Percentiles rank a stretch among this genome's conserved stretches.
Evolutionary conservation across 345 rosid species (phyloP).

Genomic region (Eucalyptus erythrocorys): DNA sequence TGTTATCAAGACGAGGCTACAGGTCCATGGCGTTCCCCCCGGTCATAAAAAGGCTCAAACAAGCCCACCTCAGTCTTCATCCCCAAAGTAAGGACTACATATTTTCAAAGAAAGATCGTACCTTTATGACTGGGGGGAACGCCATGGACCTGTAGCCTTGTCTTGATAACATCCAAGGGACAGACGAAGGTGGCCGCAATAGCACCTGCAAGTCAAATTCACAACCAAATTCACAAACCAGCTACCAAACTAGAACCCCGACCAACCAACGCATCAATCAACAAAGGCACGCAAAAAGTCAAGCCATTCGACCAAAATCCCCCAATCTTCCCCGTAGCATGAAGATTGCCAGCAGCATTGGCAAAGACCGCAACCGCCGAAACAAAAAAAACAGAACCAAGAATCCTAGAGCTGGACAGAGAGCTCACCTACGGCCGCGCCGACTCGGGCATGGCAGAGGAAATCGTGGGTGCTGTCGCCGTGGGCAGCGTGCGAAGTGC

Average conservation of each 20-base stretch:
- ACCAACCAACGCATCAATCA: neutral
- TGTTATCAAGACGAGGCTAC: slow-evolving; percentile 94
- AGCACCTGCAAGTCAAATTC: slow-evolving; percentile 43
- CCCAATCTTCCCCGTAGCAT: neutral
- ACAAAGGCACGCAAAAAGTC: neutral
- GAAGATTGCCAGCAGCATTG: neutral
- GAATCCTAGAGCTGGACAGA: neutral
- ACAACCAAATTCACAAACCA: neutral
- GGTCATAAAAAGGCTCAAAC: slow-evolving; percentile 23
- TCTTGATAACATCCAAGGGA: slow-evolving; percentile 97
- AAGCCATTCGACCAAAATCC: neutral
- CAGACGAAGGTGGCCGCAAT: slow-evolving; percentile 90
- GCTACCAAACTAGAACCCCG: neutral
- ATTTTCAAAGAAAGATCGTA: neutral
- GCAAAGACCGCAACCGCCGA: neutral
- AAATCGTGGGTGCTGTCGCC: slow-evolving; percentile 29
- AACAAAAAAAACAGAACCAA: neutral
- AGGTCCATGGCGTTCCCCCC: slow-evolving; percentile 80
- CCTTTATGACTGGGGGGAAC: slow-evolving; percentile 68
- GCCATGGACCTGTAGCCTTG: slow-evolving; percentile 91
- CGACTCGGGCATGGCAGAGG: slow-evolving; percentile 55
- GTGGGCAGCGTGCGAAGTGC: slow-evolving; percentile 19
- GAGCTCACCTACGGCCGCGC: slow-evolving; percentile 73
- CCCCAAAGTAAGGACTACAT: neutral
- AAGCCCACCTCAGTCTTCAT: neutral